Percentiles rank a stretch among this genome's conserved stretches.
Conservation (phyloP, 23 red algal species). For the Rhodosorus marinus region DNA sequence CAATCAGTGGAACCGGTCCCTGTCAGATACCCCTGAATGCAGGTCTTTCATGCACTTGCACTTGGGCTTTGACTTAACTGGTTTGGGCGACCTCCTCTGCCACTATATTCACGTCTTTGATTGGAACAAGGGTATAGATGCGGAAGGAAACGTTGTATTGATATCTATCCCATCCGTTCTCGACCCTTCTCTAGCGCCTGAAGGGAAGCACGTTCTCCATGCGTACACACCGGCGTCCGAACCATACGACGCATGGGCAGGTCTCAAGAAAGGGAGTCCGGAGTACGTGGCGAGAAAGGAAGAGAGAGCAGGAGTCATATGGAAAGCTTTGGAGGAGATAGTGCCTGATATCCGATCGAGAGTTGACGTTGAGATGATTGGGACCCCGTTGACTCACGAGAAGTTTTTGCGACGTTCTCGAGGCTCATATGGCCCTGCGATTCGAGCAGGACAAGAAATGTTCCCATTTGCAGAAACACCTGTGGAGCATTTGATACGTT, state of each 20-base stretch:
- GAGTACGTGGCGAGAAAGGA: conserved; percentile 35
- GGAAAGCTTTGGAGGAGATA: conserved; percentile 25
- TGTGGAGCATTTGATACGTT: conserved; percentile 9
- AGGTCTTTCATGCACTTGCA: conserved; percentile 61
- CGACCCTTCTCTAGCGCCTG: conserved; percentile 21
- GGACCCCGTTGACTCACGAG: conserved; percentile 58
- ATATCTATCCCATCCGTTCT: conserved; percentile 44
- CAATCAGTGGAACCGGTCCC: background rate
- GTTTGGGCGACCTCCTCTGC: conserved; percentile 7
- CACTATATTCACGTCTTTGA: conserved; percentile 42
- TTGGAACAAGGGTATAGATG: conserved; percentile 16
- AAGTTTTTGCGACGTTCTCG: conserved; percentile 31
- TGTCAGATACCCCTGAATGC: conserved; percentile 1
- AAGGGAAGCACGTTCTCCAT: conserved; percentile 43
- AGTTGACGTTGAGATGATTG: conserved; percentile 23
- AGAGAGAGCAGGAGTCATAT: conserved; percentile 25
- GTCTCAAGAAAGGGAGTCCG: conserved; percentile 10
- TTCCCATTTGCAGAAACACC: background rate
- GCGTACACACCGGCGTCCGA: conserved; percentile 81
- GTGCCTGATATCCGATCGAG: conserved; percentile 45
- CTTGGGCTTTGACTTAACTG: conserved; percentile 22
- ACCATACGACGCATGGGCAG: conserved; percentile 28
- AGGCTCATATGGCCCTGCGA: conserved; percentile 52
- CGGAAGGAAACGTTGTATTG: conserved; percentile 42
- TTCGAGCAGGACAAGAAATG: conserved; percentile 3